Conservation (phyloP, 345 rosid species). For the Rhizophora apiculata region DNA sequence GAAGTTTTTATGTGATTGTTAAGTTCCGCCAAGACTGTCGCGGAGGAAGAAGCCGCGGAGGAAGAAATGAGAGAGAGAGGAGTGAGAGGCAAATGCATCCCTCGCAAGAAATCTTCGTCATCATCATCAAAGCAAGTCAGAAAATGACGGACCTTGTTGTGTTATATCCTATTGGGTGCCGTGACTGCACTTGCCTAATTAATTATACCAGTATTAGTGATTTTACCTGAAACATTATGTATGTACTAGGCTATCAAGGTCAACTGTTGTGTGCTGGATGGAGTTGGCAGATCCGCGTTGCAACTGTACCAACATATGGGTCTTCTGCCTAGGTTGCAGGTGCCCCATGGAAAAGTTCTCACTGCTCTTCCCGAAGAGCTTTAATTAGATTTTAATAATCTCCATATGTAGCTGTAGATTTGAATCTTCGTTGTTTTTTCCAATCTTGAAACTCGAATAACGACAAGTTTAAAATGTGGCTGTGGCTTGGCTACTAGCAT, state of each 20-base stretch:
- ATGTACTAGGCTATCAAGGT: neutral
- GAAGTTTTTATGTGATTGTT: neutral
- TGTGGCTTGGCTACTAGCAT: no score
- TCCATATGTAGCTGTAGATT: neutral
- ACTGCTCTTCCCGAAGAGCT: neutral
- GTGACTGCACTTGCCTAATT: neutral
- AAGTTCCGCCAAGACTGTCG: constrained; percentile 35
- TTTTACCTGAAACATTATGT: neutral
- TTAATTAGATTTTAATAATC: constrained; percentile 3
- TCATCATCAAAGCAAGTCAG: constrained; percentile 44
- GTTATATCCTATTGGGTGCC: neutral
- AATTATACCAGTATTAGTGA: neutral
- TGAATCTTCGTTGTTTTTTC: no score
- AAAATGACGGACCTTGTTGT: constrained; percentile 16
- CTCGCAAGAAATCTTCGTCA: constrained; percentile 45
- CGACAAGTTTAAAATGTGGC: no score
- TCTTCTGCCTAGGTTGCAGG: no score
- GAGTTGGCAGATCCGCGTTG: neutral
- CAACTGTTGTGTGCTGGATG: neutral
- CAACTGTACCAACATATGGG: no score
- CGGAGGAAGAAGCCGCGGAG: constrained; percentile 23
- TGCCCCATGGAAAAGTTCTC: no score
- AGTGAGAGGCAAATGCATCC: constrained; percentile 62
- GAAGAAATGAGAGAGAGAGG: constrained; percentile 31
- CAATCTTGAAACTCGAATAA: no score